These are phyloP conservation scores for Metschnikowia colocasiae DNA, from an alignment of 805 yeast species.

Conservation along the genomic window DNA sequence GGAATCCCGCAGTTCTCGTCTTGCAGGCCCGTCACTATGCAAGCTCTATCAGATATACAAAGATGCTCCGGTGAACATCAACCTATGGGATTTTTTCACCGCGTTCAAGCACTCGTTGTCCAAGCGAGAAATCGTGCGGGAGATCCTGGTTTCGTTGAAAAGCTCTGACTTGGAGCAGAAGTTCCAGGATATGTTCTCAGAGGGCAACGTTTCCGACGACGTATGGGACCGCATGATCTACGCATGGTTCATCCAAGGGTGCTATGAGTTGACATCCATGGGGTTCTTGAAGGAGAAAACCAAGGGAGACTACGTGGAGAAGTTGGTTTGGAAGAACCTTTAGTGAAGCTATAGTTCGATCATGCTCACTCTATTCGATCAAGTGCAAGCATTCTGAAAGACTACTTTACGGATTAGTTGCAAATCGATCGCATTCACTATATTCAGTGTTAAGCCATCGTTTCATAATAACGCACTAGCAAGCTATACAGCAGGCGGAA, in stretches of 20 bases:
- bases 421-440: too few relatives aligned
- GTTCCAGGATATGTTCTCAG: neutral
- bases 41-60: slow-evolving; percentile 66
- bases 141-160: slow-evolving; percentile 7
- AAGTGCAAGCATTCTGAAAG: too few relatives aligned
- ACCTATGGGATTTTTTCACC: slow-evolving; percentile 61
- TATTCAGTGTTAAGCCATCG: too few relatives aligned
- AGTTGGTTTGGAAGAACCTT: slow-evolving; percentile 66
- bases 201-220: slow-evolving; percentile 20
- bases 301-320: slow-evolving; percentile 65
- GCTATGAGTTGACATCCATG: slow-evolving; percentile 63
- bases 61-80: slow-evolving; percentile 70
- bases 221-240: slow-evolving; percentile 62
- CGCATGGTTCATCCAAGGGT: slow-evolving; percentile 71
- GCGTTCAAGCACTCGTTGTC: slow-evolving; percentile 54
- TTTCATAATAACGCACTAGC: too few relatives aligned
- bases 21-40: slow-evolving; percentile 16
- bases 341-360: slow-evolving; percentile 18
- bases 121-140: slow-evolving; percentile 22
- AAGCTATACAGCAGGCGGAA: neutral
- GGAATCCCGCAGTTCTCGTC: slow-evolving; percentile 2
- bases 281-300: slow-evolving; percentile 67
- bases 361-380: too few relatives aligned
- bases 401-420: too few relatives aligned
- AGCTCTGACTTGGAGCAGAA: neutral